Percentiles rank a stretch among this genome's conserved stretches.
These are phyloP conservation scores for Cystobasidium pallidum DNA, from an alignment of 1,284 basidiomycete species.

Conservation along the genomic window DNA sequence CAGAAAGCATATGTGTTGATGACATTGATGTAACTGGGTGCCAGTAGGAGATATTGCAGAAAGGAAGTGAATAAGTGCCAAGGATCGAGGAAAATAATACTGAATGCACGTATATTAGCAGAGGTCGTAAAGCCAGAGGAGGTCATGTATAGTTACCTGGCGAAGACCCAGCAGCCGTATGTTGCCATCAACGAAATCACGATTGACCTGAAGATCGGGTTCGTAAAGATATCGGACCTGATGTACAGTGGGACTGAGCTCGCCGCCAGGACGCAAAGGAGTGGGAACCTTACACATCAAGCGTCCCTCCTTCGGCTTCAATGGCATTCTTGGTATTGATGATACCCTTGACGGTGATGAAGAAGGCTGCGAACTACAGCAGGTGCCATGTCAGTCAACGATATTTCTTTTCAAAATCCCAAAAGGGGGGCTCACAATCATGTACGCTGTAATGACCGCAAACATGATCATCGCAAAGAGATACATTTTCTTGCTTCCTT, in stretches of 20 bases:
- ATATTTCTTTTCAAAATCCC: background rate
- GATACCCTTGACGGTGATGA: constrained; percentile 78
- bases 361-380: constrained; percentile 70
- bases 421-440: constrained; percentile 67
- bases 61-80: constrained; percentile 89
- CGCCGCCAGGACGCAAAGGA: background rate
- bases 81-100: constrained; percentile 62
- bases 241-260: background rate
- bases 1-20: constrained; percentile 76
- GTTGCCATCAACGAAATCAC: constrained; percentile 83
- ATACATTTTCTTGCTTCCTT: constrained; percentile 80
- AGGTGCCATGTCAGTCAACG: background rate
- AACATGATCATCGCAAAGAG: constrained; percentile 81
- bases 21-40: constrained; percentile 88
- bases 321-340: constrained; percentile 61
- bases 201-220: constrained; percentile 77
- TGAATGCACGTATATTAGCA: background rate
- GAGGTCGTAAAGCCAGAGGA: background rate
- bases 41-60: constrained; percentile 85
- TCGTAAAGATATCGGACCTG: constrained; percentile 32
- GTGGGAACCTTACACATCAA: constrained; percentile 63
- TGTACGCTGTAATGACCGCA: constrained; percentile 84
- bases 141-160: constrained; percentile 68
- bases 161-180: constrained; percentile 77
- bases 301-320: constrained; percentile 59